These are phyloP conservation scores for Aspergillus latus DNA, from an alignment of 2,329 filamentous ascomycete genomes.

Conservation along the genomic window DNA sequence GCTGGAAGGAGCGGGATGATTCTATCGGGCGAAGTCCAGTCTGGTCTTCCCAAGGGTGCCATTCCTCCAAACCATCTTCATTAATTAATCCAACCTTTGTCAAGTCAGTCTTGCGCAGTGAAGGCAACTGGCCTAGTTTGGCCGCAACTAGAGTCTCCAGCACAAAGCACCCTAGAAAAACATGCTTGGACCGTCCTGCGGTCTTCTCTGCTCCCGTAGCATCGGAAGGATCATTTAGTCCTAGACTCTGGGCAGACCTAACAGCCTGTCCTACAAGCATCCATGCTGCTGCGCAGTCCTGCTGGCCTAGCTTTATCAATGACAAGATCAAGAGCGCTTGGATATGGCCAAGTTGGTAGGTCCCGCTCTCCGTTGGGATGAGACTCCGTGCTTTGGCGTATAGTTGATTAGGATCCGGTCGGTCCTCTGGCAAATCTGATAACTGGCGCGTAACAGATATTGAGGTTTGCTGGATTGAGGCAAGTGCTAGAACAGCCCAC, in stretches of 20 bases:
- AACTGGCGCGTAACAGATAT: constrained; percentile 26
- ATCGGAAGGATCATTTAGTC: constrained; percentile 43
- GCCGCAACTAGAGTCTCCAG: constrained; percentile 54
- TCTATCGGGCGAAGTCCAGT: constrained; percentile 33
- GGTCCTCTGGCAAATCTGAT: constrained; percentile 17
- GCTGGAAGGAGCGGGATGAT: constrained; percentile 31
- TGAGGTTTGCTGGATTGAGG: constrained; percentile 54
- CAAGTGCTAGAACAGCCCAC: constrained; percentile 61
- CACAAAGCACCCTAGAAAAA: constrained; percentile 54
- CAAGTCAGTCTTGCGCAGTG: constrained; percentile 53
- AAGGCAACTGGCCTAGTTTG: constrained; percentile 46
- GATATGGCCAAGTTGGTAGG: constrained; percentile 53
- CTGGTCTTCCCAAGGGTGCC: constrained; percentile 67
- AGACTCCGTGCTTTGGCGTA: constrained; percentile 42
- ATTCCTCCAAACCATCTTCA: constrained; percentile 70
- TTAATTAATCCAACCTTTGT: constrained; percentile 52
- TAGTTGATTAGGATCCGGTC: constrained; percentile 38
- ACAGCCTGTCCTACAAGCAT: constrained; percentile 65
- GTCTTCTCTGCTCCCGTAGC: constrained; percentile 41
- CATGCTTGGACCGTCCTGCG: constrained; percentile 40
- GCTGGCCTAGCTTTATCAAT: constrained; percentile 61
- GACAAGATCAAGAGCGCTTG: constrained; percentile 60
- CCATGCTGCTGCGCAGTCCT: constrained; percentile 61
- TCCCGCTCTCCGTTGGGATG: constrained; percentile 51
- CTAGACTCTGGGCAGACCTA: constrained; percentile 43